phyloP scores from a whole-genome alignment of 768 basidiomycete genomes.

The Pisolithus tinctorius region DNA sequence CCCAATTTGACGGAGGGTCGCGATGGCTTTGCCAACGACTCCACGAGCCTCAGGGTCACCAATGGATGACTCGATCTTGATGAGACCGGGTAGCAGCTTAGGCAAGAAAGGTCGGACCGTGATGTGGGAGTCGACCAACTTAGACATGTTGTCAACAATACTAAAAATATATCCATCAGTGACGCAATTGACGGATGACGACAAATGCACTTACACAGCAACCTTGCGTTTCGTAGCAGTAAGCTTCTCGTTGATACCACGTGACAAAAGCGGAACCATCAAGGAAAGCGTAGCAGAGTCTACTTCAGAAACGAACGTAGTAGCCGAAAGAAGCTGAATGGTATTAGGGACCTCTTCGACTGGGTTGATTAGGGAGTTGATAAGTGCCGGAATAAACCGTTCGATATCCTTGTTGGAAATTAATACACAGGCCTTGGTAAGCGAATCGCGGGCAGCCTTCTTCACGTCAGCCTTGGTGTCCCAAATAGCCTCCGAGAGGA shows the following conservation, averaged over 20 bases:
- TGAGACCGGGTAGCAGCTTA: constrained; percentile 87
- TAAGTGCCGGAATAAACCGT: constrained; percentile 95
- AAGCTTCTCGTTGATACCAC: constrained; percentile 91
- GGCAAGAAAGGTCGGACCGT: constrained; percentile 97
- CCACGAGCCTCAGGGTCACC: constrained; percentile 98
- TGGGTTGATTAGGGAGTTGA: constrained; percentile 97
- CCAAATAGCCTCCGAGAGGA: constrained; percentile 95
- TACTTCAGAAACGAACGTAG: constrained; percentile 99
- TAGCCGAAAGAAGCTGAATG: constrained; percentile 90
- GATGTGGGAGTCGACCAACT: constrained; percentile 90
- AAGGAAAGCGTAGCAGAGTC: constrained; percentile 95
- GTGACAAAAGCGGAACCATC: constrained; percentile 92
- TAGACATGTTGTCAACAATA: constrained; percentile 97
- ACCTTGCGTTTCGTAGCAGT: constrained; percentile 97
- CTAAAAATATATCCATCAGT: constrained; percentile 31
- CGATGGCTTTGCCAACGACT: constrained; percentile 86
- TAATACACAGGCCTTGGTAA: constrained; percentile 90
- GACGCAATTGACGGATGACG: constrained; percentile 11
- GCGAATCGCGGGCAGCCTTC: constrained; percentile 92
- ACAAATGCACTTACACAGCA: constrained; percentile 65
- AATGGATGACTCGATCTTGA: constrained; percentile 92
- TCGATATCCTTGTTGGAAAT: constrained; percentile 98
- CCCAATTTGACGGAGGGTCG: constrained; percentile 92
- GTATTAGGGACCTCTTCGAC: constrained; percentile 98
- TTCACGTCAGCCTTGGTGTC: constrained; percentile 98